These are phyloP conservation scores for Brasenia schreberi DNA, from an alignment of 164 flowering plant species.

Conservation along the genomic window DNA sequence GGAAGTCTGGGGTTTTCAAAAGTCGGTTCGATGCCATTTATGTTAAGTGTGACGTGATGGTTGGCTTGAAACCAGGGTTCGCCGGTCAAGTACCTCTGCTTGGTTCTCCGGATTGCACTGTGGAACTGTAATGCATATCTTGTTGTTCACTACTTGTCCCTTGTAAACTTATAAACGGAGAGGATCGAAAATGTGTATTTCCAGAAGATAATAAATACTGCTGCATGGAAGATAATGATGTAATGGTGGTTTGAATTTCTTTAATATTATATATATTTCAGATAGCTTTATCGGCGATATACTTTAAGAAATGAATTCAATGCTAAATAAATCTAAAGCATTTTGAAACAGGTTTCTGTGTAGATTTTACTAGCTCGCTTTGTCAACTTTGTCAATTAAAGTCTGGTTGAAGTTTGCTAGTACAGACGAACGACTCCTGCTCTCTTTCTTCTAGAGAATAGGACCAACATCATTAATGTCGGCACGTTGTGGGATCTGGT, in stretches of 20 bases:
- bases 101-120: slow-evolving; percentile 46
- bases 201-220: background rate
- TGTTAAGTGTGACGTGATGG: slow-evolving; percentile 57
- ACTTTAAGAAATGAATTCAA: background rate
- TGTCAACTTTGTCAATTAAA: no score
- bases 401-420: no score
- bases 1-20: slow-evolving; percentile 46
- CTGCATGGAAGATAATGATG: background rate
- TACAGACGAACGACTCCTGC: no score
- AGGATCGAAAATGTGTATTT: background rate
- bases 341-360: background rate
- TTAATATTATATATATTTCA: background rate
- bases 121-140: slow-evolving; percentile 19
- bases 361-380: no score
- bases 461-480: no score
- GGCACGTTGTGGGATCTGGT: no score
- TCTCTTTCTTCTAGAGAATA: no score
- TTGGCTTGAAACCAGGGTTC: slow-evolving; percentile 46
- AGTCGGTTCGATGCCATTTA: slow-evolving; percentile 31
- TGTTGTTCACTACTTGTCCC: background rate
- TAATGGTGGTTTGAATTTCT: background rate
- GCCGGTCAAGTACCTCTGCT: slow-evolving; percentile 61
- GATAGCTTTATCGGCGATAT: background rate
- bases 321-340: background rate
- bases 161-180: background rate